Evolutionary conservation across 2,329 filamentous ascomycete genomes (phyloP).

Genomic region (Epicoccum sorghinum): DNA sequence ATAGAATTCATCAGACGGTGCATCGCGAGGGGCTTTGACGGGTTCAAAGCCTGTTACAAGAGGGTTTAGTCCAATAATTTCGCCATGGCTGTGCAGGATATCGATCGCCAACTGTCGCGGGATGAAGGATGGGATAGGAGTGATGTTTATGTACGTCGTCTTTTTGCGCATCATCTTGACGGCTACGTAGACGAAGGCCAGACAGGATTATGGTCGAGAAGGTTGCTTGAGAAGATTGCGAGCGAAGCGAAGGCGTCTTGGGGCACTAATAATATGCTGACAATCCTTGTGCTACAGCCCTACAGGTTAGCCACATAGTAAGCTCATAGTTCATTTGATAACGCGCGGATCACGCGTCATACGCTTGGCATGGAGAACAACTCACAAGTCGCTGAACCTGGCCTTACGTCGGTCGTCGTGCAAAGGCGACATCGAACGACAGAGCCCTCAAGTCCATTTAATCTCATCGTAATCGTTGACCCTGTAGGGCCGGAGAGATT

Average conservation of each 20-base stretch:
- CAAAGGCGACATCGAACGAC: background rate
- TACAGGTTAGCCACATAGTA: conserved; percentile 7
- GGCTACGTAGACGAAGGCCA: conserved; percentile 2
- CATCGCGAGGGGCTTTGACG: conserved; percentile 70
- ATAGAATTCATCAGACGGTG: conserved; percentile 72
- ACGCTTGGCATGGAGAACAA: conserved; percentile 7
- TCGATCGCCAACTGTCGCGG: conserved; percentile 74
- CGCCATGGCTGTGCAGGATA: conserved; percentile 72
- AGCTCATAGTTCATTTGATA: conserved; percentile 9
- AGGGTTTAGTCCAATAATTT: conserved; percentile 74
- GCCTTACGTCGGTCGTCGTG: background rate
- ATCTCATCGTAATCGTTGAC: background rate
- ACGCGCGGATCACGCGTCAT: conserved; percentile 10
- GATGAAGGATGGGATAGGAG: conserved; percentile 72
- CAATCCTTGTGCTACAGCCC: conserved; percentile 12
- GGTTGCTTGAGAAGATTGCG: background rate
- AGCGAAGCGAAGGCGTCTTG: conserved; percentile 5
- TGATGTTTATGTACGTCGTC: conserved; percentile 70
- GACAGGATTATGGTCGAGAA: background rate
- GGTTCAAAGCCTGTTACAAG: conserved; percentile 68
- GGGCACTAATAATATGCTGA: conserved; percentile 11
- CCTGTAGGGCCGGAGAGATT: conserved; percentile 2
- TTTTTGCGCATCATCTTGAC: conserved; percentile 59
- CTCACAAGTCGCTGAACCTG: background rate
- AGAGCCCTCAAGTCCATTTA: background rate